Base-by-base conservation (phyloP, 306 rosid species). In the Cicer yamashitae region DNA sequence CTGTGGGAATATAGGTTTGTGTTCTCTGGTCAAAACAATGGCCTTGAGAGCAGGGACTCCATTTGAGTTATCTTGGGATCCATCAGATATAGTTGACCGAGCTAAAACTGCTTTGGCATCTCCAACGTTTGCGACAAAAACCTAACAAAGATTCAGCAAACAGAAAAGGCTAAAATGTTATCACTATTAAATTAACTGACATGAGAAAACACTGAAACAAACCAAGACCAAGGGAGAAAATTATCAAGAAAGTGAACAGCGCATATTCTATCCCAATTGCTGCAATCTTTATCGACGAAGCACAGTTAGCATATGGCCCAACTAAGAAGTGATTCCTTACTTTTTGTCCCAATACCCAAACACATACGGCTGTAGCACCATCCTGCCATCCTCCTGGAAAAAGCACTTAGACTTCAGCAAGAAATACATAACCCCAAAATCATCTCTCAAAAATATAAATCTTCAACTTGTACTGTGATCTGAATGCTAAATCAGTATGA, bases 101-200 rank as follows among this genome's bases (percentile, higher is more conserved):
- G 90, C 98, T 62, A 93, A 86, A 72, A 93, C 93, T 25, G 98
- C 96, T 81, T 93, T 93, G 71, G 98, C 96, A 78, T 93, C 96
- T 62, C 98, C 98, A 56, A 93, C 50, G 74, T 93, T 91, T 68
- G 96, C 96, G 50, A 93, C 87, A 70, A 91, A 88, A 82, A 89
- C 96, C 96, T 89, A 79, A 10, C 79, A 77, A 75, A 68, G 38
- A 78, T 10, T 71, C 78, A 70, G 39, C 65, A 78, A 73, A 74
- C 69, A 69, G 63, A 65, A 46, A 43, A 60, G 10, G 39, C 14
- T 17, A 72, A 71, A 45, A 39, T 5, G 47, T 70, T 67, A 58
- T 40, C 41, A 25, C 41, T 60, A 3, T 25, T 22, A 58, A 25
- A 7, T 25, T 22, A 58, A 25, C 64, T 34, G 45, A 51, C 38